These are phyloP conservation scores for Trichomonas gallinae DNA, from an alignment of 208 protist species.

Conservation along the genomic window DNA sequence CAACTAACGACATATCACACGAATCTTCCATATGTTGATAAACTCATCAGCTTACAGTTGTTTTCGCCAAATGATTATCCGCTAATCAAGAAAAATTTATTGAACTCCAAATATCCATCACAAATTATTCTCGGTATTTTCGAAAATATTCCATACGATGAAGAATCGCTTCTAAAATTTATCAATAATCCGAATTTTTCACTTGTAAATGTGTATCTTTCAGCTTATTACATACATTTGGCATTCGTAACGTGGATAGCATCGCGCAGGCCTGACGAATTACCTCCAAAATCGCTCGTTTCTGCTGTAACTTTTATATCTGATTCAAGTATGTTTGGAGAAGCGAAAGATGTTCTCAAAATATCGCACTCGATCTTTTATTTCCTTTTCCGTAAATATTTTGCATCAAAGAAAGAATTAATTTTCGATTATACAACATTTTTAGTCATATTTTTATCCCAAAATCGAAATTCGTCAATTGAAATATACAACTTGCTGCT, in stretches of 20 bases:
- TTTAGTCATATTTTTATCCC: neutral
- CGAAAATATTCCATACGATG: neutral
- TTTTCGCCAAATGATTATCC: neutral
- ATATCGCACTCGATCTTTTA: neutral
- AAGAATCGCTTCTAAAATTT: neutral
- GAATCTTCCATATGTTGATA: neutral
- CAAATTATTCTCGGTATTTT: neutral
- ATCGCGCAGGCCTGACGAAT: neutral
- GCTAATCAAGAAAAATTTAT: neutral
- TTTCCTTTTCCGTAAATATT: neutral
- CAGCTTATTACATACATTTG: neutral
- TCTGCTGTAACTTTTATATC: neutral
- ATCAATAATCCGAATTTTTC: neutral
- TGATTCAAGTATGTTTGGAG: neutral
- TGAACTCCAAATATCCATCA: neutral
- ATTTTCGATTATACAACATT: neutral
- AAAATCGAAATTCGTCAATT: neutral
- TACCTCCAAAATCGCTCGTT: neutral
- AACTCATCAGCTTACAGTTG: neutral
- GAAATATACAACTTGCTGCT: neutral
- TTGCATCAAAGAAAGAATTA: neutral
- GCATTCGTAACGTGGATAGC: neutral
- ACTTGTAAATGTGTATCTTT: neutral
- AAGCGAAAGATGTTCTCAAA: neutral
- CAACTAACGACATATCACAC: neutral